Evolutionary conservation across 495 filamentous ascomycete genomes (phyloP), one percentile per base, ranked within the genome.

Genomic region (Annulohypoxylon nitens): DNA sequence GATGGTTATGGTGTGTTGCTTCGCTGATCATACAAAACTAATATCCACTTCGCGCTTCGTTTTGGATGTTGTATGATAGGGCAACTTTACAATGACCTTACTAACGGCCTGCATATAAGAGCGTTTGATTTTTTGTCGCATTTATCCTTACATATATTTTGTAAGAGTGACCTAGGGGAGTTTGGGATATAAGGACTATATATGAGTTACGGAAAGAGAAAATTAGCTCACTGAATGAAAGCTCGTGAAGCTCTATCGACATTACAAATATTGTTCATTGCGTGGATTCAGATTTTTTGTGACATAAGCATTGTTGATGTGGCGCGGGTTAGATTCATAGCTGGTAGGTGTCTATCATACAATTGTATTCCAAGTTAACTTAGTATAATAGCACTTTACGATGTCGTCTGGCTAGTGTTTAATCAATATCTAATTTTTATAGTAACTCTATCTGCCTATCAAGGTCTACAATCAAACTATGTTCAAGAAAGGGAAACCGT

Each of bases 11-110:
- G 23, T 41, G 36, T 61, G 61, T n/a, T 30, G 11, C 14, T 39
- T 33, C 2, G 26, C 18, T 11, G 16, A 45, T n/a, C 14, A 23
- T 23, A 45, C 39, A 33, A 43, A 36, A 54, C 55, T 43, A 67
- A 67, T 68, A 68, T 36, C 65, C 65, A 34, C 34, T 47, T 47
- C 30, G 45, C 50, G 16, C 59, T 37, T 63, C 50, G n/a, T 20
- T 36, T 62, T 62, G 20, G 25, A 16, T 63, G 18, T 64, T 69
- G 58, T 57, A 69, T 62, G 58, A 62, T 69, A 62, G 47, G 47
- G 37, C 59, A 47, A 39, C 39, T 63, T 45, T 18, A 16, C 59
- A 57, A 45, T 69, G 25, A 45, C 25, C 39, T 55, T 25, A 53
- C 62, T 16, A 57, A 62, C 18, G 66, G 16, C 45, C 36, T 53